Conservation (phyloP, 2,329 filamentous ascomycete genomes). For the Fusarium cicatricum region DNA sequence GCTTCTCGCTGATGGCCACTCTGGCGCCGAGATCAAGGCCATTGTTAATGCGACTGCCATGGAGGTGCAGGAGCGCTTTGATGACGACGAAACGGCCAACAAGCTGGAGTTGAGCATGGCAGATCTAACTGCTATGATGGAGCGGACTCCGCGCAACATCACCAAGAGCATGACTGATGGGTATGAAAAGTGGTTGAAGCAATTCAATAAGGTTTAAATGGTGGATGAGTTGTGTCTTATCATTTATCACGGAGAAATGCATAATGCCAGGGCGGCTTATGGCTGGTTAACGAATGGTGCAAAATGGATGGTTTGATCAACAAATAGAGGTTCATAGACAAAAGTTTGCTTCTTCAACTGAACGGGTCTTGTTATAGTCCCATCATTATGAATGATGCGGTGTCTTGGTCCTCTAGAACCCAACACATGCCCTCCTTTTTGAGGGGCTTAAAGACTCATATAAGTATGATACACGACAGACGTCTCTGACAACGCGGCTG, state of each 20-base stretch:
- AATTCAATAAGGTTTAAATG: slow-evolving; percentile 45
- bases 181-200: slow-evolving; percentile 64
- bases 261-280: no score
- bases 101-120: slow-evolving; percentile 50
- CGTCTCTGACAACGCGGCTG: slow-evolving; percentile 4
- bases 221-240: background rate
- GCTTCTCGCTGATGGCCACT: slow-evolving; percentile 74
- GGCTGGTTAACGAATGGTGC: no score
- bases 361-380: slow-evolving; percentile 23
- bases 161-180: slow-evolving; percentile 64
- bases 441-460: slow-evolving; percentile 27
- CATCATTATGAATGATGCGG: slow-evolving; percentile 24
- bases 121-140: slow-evolving; percentile 55
- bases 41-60: slow-evolving; percentile 58
- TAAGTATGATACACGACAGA: slow-evolving; percentile 38
- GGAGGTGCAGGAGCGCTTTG: slow-evolving; percentile 51
- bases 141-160: slow-evolving; percentile 63
- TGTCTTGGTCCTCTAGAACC: slow-evolving; percentile 8
- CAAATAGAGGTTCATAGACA: background rate
- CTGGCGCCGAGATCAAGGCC: slow-evolving; percentile 80
- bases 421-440: slow-evolving; percentile 10
- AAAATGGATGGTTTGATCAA: background rate
- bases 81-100: slow-evolving; percentile 42
- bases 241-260: background rate
- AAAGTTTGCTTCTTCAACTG: slow-evolving; percentile 17